A percentile compares a stretch with the other conserved stretches of the same genome.
Conservation (phyloP, 1,139 yeast genomes). For the Suhomyces chickasaworum region DNA sequence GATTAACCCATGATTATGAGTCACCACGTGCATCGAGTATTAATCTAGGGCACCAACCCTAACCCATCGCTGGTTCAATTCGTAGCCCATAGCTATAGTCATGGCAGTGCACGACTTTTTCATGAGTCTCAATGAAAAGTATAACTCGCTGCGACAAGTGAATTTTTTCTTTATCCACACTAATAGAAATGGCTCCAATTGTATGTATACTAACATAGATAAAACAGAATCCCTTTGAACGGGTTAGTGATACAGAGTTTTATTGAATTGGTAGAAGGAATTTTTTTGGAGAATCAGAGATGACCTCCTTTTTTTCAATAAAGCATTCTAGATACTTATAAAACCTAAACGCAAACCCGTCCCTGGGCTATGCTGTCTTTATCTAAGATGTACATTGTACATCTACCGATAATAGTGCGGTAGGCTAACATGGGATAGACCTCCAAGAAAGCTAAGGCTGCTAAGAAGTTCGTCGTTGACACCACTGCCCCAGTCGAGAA, state of each 20-base stretch:
- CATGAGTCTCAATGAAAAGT: constrained; percentile 6
- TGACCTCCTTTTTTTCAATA: constrained; percentile 11
- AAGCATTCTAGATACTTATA: constrained; percentile 14
- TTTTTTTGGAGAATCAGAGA: constrained; percentile 10
- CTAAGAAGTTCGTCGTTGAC: constrained; percentile 94
- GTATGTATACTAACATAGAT: constrained; percentile 54
- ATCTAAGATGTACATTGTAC: constrained; percentile 28
- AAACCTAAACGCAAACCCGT: constrained; percentile 36
- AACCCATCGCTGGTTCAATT: too few relatives aligned
- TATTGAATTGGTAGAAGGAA: constrained; percentile 10
- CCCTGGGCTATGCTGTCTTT: constrained; percentile 61
- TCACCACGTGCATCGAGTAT: constrained; percentile 12
- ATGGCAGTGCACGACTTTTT: constrained; percentile 7
- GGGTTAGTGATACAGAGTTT: constrained; percentile 30
- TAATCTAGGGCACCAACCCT: constrained; percentile 12
- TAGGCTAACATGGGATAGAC: constrained; percentile 66
- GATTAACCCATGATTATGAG: constrained; percentile 6
- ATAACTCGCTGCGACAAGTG: background rate
- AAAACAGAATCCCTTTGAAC: constrained; percentile 30
- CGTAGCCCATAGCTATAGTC: too few relatives aligned
- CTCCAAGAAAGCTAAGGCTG: constrained; percentile 74
- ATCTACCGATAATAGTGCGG: constrained; percentile 51
- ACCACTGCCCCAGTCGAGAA: constrained; percentile 96
- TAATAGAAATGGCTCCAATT: constrained; percentile 79
- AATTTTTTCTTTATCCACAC: constrained; percentile 15